Percentiles rank a stretch among this genome's conserved stretches.
Evolutionary conservation across 495 filamentous ascomycete genomes (phyloP).

Genomic region (Extremus antarcticus): DNA sequence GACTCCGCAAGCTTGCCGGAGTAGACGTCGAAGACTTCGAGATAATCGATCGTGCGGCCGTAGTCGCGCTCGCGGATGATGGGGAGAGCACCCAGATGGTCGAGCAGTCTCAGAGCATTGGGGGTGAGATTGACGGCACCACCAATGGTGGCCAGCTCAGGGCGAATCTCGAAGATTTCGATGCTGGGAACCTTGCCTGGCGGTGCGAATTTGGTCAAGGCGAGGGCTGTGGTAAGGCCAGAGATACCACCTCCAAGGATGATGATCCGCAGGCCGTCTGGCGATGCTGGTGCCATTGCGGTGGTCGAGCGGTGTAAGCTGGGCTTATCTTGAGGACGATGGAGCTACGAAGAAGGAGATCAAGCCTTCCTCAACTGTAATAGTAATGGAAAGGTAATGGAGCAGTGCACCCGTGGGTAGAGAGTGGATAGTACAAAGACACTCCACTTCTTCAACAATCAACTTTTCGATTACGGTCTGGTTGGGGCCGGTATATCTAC

Average conservation of each 20-base stretch:
- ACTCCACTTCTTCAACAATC: neutral
- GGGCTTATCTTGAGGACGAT: neutral
- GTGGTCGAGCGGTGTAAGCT: neutral
- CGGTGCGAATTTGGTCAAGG: slow-evolving; percentile 39
- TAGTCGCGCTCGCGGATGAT: slow-evolving; percentile 33
- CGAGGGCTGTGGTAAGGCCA: slow-evolving; percentile 44
- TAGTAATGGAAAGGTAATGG: too few relatives aligned
- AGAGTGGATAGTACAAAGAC: neutral
- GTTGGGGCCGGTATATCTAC: neutral
- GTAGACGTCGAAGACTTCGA: slow-evolving; percentile 42
- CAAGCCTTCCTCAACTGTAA: too few relatives aligned
- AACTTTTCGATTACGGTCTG: too few relatives aligned
- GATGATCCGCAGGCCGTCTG: slow-evolving; percentile 20
- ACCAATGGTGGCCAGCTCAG: slow-evolving; percentile 45
- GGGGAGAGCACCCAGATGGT: slow-evolving; percentile 41
- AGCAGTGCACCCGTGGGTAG: neutral
- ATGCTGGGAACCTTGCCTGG: slow-evolving; percentile 37
- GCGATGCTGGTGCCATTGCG: slow-evolving; percentile 16
- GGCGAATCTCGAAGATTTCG: slow-evolving; percentile 47
- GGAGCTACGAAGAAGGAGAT: neutral
- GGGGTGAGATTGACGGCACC: slow-evolving; percentile 55
- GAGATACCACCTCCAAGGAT: slow-evolving; percentile 49
- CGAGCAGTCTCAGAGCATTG: slow-evolving; percentile 47
- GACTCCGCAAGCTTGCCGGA: slow-evolving; percentile 32
- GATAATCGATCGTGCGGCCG: slow-evolving; percentile 33